Conservation (phyloP, 306 rosid genomes). For the Glycyrrhiza uralensis region DNA sequence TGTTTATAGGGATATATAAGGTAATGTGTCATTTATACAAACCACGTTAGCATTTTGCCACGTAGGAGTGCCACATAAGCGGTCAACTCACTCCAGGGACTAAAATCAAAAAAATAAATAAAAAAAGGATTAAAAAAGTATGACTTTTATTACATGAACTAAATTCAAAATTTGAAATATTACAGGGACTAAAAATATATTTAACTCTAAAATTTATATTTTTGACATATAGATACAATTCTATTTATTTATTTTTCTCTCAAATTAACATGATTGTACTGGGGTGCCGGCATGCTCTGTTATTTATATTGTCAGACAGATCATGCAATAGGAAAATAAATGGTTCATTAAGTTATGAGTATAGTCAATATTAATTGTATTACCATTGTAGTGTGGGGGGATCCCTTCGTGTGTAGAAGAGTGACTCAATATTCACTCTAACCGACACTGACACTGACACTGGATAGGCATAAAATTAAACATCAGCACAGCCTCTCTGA, state of each 20-base stretch:
- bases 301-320: not conserved
- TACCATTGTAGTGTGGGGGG: no score
- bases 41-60: no score
- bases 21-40: no score
- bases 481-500: slow-evolving; percentile 12
- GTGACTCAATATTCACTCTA: not conserved
- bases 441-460: not conserved
- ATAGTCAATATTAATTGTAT: not conserved
- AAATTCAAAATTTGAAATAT: no score
- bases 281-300: not conserved
- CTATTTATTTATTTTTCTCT: no score
- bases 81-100: no score
- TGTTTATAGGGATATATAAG: no score
- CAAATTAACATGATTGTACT: not conserved
- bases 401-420: not conserved
- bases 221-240: not conserved
- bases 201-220: not conserved
- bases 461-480: slow-evolving; percentile 12
- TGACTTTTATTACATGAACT: no score
- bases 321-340: not conserved
- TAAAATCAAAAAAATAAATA: no score
- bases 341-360: not conserved
- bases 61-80: no score
- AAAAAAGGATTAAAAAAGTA: no score
- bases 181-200: no score